A percentile compares a stretch with the other conserved stretches of the same genome.
These are phyloP conservation scores for Porogramme epimiltina DNA, from an alignment of 1,284 basidiomycete species.

Conservation along the genomic window DNA sequence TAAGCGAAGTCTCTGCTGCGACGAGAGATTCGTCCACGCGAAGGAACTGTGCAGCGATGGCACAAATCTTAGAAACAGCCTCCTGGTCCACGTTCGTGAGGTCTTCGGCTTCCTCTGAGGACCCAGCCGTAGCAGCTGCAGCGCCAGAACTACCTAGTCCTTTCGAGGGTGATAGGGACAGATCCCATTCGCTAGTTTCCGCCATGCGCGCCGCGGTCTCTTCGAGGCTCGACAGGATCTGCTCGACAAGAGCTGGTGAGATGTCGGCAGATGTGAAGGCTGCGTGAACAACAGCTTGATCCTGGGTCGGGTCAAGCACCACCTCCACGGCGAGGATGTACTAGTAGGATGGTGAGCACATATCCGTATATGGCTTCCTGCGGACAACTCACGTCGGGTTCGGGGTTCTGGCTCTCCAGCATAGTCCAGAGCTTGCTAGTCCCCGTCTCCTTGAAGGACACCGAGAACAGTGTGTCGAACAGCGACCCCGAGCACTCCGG, in stretches of 20 bases:
- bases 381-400: slow-evolving; percentile 42
- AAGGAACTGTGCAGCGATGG: slow-evolving; percentile 39
- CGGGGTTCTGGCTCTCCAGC: slow-evolving; percentile 41
- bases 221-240: slow-evolving; percentile 26
- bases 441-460: slow-evolving; percentile 38
- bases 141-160: not conserved
- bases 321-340: slow-evolving; percentile 49
- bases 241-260: slow-evolving; percentile 19
- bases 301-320: slow-evolving; percentile 35
- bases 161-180: not conserved
- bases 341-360: slow-evolving; percentile 25
- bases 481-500: slow-evolving; percentile 34
- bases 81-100: slow-evolving; percentile 13
- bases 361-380: not conserved
- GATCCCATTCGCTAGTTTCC: slow-evolving; percentile 8
- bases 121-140: too few species aligned
- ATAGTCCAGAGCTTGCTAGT: slow-evolving; percentile 30
- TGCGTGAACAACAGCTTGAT: slow-evolving; percentile 33
- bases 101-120: not conserved
- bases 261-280: slow-evolving; percentile 34
- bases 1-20: slow-evolving; percentile 37
- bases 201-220: slow-evolving; percentile 12
- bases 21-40: slow-evolving; percentile 32
- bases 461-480: slow-evolving; percentile 49
- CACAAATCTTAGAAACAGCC: slow-evolving; percentile 26